Conservation (phyloP, 495 filamentous ascomycete species). For the Cladorrhinum samala region DNA sequence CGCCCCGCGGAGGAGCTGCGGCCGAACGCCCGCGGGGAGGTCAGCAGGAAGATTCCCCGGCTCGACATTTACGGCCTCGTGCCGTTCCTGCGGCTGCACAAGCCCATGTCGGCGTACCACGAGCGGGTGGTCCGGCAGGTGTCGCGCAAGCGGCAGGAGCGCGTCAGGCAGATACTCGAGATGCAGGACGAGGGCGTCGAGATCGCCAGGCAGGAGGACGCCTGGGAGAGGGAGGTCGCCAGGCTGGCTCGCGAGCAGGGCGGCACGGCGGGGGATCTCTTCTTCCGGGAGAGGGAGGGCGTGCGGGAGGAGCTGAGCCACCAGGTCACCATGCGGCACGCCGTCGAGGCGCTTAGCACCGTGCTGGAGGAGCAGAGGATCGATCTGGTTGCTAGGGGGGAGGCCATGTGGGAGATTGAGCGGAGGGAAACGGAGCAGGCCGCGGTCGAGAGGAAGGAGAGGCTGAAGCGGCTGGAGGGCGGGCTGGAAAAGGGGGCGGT, state of each 20-base stretch:
- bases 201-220: slow-evolving; percentile 3
- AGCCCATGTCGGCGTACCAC: slow-evolving; percentile 58
- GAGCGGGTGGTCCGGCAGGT: slow-evolving; percentile 52
- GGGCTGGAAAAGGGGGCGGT: not conserved
- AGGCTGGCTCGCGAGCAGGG: slow-evolving; percentile 27
- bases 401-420: slow-evolving; percentile 44
- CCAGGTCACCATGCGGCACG: slow-evolving; percentile 2
- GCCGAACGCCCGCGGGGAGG: too few species aligned
- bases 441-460: not conserved
- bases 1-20: too few species aligned
- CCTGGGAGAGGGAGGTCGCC: slow-evolving; percentile 12
- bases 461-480: not conserved
- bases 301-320: slow-evolving; percentile 4
- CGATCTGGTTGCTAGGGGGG: slow-evolving; percentile 33
- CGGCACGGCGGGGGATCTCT: too few species aligned
- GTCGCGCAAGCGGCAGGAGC: slow-evolving; percentile 43
- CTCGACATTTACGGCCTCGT: slow-evolving; percentile 50
- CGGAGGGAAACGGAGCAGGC: slow-evolving; percentile 10
- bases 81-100: slow-evolving; percentile 66
- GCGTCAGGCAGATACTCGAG: slow-evolving; percentile 22
- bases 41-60: slow-evolving; percentile 35
- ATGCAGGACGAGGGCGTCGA: slow-evolving; percentile 9
- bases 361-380: slow-evolving; percentile 15
- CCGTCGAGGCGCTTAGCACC: slow-evolving; percentile 7
- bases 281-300: not conserved